A percentile compares a stretch with the other conserved stretches of the same genome.
phyloP scores from a whole-genome alignment of 2,329 filamentous ascomycete species.

The Penicillium sp. region DNA sequence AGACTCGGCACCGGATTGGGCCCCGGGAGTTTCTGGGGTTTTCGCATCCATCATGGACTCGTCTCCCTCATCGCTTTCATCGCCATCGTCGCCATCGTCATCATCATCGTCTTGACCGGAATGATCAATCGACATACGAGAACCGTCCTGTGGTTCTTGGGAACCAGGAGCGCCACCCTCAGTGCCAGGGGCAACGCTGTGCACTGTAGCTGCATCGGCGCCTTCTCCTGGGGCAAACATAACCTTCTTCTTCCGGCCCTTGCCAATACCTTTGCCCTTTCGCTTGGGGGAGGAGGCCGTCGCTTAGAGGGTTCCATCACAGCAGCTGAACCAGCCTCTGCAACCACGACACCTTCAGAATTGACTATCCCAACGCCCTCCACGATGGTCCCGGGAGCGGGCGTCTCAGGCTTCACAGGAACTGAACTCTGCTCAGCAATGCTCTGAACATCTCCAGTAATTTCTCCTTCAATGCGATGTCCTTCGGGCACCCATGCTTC shows the following conservation, averaged over 20 bases:
- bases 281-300: slow-evolving; percentile 72
- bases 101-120: slow-evolving; percentile 45
- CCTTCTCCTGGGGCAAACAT: slow-evolving; percentile 49
- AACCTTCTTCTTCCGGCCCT: slow-evolving; percentile 70
- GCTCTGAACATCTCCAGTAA: slow-evolving; percentile 55
- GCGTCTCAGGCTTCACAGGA: slow-evolving; percentile 36
- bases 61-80: slow-evolving; percentile 50
- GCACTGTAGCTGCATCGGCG: slow-evolving; percentile 32
- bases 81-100: slow-evolving; percentile 46
- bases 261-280: slow-evolving; percentile 72
- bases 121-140: slow-evolving; percentile 39
- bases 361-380: slow-evolving; percentile 58
- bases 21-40: slow-evolving; percentile 37
- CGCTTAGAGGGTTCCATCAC: slow-evolving; percentile 51
- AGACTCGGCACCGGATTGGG: slow-evolving; percentile 25
- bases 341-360: slow-evolving; percentile 56
- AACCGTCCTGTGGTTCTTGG: slow-evolving; percentile 47
- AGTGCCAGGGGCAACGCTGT: slow-evolving; percentile 38
- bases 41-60: slow-evolving; percentile 46
- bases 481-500: slow-evolving; percentile 77
- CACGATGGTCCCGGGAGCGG: slow-evolving; percentile 55
- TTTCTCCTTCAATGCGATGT: slow-evolving; percentile 73
- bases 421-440: slow-evolving; percentile 40
- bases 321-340: slow-evolving; percentile 43
- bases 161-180: slow-evolving; percentile 27